phyloP scores from a whole-genome alignment of 2,329 filamentous ascomycete species.

The Aureobasidium leucospermi region DNA sequence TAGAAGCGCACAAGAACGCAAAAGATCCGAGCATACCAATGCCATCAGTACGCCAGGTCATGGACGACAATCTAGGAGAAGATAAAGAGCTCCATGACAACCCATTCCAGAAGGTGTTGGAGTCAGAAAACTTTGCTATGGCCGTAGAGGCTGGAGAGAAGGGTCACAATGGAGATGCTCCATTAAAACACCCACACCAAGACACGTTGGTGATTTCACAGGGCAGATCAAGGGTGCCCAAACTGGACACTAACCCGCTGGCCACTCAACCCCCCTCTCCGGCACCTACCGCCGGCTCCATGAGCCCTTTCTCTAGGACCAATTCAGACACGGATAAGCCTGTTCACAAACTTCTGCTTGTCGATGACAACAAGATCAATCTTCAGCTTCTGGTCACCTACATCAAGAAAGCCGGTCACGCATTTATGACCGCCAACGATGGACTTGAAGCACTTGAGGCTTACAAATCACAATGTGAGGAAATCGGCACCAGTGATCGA shows the following conservation, averaged over 20 bases:
- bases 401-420: slow-evolving; percentile 10
- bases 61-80: neutral
- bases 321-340: neutral
- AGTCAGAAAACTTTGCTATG: neutral
- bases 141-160: neutral
- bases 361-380: slow-evolving; percentile 23
- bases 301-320: neutral
- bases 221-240: neutral
- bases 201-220: neutral
- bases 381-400: slow-evolving; percentile 16
- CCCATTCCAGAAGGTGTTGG: neutral
- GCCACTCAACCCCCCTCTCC: neutral
- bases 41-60: neutral
- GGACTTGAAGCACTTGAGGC: slow-evolving; percentile 39
- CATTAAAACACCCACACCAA: neutral
- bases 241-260: neutral
- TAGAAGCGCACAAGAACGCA: neutral
- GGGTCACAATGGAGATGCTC: neutral
- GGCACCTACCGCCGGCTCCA: neutral
- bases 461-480: slow-evolving; percentile 20
- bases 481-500: neutral
- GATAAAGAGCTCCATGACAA: neutral
- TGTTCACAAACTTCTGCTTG: slow-evolving; percentile 10
- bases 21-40: neutral
- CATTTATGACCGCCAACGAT: slow-evolving; percentile 29